These are phyloP conservation scores for Russula earlei DNA, from an alignment of 768 basidiomycete genomes.

Conservation along the genomic window DNA sequence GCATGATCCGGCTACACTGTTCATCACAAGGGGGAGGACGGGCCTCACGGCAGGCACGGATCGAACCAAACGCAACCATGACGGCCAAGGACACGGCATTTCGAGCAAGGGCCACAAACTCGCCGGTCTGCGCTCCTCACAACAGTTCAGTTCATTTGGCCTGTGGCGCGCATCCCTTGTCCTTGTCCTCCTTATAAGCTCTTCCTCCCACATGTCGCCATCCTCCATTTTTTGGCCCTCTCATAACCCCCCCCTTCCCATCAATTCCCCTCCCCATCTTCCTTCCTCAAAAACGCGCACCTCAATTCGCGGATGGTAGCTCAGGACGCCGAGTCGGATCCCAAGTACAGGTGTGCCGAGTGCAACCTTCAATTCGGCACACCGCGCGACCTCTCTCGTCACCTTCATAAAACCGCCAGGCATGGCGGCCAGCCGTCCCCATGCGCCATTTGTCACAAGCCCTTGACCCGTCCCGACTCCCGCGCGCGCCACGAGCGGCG, in stretches of 20 bases:
- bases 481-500: conserved; percentile 16
- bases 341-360: conserved; percentile 14
- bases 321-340: conserved; percentile 5
- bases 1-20: conserved; percentile 13
- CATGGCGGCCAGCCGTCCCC: conserved; percentile 15
- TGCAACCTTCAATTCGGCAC: conserved; percentile 18
- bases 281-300: neutral
- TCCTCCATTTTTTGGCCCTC: conserved; percentile 6
- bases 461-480: conserved; percentile 13
- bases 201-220: neutral
- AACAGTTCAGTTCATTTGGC: neutral
- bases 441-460: conserved; percentile 16
- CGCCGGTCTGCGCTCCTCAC: neutral
- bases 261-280: neutral
- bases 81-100: conserved; percentile 11
- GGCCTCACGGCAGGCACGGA: conserved; percentile 16
- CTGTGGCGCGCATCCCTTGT: conserved; percentile 15
- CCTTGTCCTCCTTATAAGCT: conserved; percentile 16
- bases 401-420: conserved; percentile 13
- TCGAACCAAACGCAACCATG: conserved; percentile 3
- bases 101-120: conserved; percentile 13
- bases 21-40: conserved; percentile 8
- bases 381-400: conserved; percentile 14
- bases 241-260: neutral
- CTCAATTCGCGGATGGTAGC: conserved; percentile 1